Percentiles rank a stretch among this genome's conserved stretches.
Evolutionary conservation across 2,329 filamentous ascomycete genomes (phyloP).

Genomic region (Talaromyces islandicus): DNA sequence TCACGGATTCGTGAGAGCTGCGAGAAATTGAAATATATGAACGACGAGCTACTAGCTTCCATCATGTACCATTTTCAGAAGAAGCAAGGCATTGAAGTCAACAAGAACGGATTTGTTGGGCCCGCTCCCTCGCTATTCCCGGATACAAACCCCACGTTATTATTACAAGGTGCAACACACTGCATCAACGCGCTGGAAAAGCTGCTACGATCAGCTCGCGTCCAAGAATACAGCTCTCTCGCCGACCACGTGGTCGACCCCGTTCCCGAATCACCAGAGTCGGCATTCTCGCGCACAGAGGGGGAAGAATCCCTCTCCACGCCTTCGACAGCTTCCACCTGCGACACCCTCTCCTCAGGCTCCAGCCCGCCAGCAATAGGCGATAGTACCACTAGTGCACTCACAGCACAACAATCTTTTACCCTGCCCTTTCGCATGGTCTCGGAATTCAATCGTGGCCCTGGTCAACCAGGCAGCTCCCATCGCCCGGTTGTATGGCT

Average conservation of each 20-base stretch:
- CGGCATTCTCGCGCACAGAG: neutral
- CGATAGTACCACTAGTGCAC: neutral
- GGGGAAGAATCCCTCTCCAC: neutral
- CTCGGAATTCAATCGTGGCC: constrained; percentile 7
- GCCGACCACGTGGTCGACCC: neutral
- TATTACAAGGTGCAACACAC: constrained; percentile 8
- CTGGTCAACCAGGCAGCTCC: neutral
- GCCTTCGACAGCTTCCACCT: constrained; percentile 7
- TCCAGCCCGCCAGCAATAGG: neutral
- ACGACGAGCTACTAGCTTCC: constrained; percentile 4
- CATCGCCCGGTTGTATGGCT: constrained; percentile 10
- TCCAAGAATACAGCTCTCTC: neutral
- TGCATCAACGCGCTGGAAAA: constrained; percentile 8
- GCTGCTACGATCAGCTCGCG: neutral
- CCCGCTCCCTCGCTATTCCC: constrained; percentile 8
- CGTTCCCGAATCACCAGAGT: neutral
- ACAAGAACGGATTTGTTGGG: constrained; percentile 7
- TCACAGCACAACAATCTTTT: neutral
- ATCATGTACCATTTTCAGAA: constrained; percentile 12
- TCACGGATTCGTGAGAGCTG: constrained; percentile 5
- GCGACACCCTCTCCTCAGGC: constrained; percentile 6
- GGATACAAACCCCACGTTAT: constrained; percentile 10
- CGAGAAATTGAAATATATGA: constrained; percentile 2
- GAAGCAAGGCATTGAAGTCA: constrained; percentile 9
- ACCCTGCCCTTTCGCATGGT: constrained; percentile 9